Evolutionary conservation across 2,329 filamentous ascomycete genomes (phyloP).

Genomic region (Fusarium marasasianum): DNA sequence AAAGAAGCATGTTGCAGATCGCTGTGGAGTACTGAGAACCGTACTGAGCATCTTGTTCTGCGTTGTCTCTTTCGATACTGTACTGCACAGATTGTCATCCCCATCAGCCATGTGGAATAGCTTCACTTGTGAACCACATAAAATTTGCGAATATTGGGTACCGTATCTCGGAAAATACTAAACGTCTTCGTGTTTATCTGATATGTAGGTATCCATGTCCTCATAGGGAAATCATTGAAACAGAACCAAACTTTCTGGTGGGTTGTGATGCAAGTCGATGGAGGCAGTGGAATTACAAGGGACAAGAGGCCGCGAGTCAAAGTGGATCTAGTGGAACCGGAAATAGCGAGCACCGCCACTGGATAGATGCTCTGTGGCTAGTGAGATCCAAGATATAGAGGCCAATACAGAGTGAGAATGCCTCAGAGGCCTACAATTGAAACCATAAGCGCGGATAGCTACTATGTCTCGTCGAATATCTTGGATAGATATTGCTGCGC

Average conservation of each 20-base stretch:
- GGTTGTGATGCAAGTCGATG: constrained; percentile 28
- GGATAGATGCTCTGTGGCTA: constrained; percentile 19
- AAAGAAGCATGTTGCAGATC: constrained; percentile 27
- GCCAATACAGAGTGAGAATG: background rate
- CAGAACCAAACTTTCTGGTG: constrained; percentile 14
- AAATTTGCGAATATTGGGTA: background rate
- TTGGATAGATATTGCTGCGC: constrained; percentile 14
- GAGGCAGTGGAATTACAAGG: constrained; percentile 35
- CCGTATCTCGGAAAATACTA: background rate
- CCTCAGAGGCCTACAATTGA: constrained; percentile 17
- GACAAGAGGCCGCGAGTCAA: constrained; percentile 38
- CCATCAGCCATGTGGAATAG: background rate
- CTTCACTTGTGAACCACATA: constrained; percentile 1
- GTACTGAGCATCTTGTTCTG: constrained; percentile 5
- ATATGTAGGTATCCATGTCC: background rate
- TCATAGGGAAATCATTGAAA: constrained; percentile 23
- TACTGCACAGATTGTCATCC: background rate
- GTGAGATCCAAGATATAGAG: background rate
- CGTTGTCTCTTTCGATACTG: background rate
- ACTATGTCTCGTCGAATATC: background rate
- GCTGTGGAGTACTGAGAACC: constrained; percentile 14
- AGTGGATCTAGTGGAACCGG: constrained; percentile 29
- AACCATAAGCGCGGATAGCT: constrained; percentile 21
- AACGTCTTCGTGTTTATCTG: background rate
- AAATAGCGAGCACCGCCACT: constrained; percentile 30